Evolutionary conservation across 768 basidiomycete genomes (phyloP).

Genomic region (Rhizopogon vulgaris): DNA sequence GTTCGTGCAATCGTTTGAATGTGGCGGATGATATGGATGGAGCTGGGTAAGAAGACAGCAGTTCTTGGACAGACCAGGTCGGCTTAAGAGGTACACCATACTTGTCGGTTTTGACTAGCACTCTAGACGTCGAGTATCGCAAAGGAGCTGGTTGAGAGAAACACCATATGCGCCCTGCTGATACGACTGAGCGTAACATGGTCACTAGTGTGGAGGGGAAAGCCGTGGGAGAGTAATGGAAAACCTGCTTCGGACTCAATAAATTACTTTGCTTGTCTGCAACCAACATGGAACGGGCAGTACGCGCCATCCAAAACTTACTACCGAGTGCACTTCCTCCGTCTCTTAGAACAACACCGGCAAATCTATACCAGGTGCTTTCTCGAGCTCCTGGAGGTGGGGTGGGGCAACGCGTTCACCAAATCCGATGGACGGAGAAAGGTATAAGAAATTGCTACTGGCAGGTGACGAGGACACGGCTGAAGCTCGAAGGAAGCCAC

Average conservation of each 20-base stretch:
- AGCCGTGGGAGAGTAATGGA: conserved; percentile 6
- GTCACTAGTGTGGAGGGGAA: background rate
- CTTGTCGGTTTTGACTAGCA: conserved; percentile 37
- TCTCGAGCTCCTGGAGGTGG: conserved; percentile 64
- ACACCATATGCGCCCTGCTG: background rate
- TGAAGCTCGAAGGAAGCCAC: conserved; percentile 69
- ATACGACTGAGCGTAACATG: conserved; percentile 1
- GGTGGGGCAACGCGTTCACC: conserved; percentile 62
- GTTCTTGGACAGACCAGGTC: conserved; percentile 75
- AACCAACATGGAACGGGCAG: conserved; percentile 12
- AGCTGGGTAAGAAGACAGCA: conserved; percentile 71
- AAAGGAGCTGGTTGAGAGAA: background rate
- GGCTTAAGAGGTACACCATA: conserved; percentile 60
- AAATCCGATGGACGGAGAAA: conserved; percentile 69
- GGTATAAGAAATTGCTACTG: conserved; percentile 65
- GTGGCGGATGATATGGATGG: conserved; percentile 54
- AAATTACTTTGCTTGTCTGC: background rate
- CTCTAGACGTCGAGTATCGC: conserved; percentile 2
- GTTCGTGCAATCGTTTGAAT: conserved; percentile 58
- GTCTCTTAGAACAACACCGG: conserved; percentile 47
- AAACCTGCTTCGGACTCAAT: background rate
- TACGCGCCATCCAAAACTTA: conserved; percentile 42
- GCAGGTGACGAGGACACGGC: conserved; percentile 62
- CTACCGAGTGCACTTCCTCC: conserved; percentile 57
- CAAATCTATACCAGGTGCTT: conserved; percentile 68